Conservation (phyloP, 257 asterid species). For the Nicotiana tabacum region DNA sequence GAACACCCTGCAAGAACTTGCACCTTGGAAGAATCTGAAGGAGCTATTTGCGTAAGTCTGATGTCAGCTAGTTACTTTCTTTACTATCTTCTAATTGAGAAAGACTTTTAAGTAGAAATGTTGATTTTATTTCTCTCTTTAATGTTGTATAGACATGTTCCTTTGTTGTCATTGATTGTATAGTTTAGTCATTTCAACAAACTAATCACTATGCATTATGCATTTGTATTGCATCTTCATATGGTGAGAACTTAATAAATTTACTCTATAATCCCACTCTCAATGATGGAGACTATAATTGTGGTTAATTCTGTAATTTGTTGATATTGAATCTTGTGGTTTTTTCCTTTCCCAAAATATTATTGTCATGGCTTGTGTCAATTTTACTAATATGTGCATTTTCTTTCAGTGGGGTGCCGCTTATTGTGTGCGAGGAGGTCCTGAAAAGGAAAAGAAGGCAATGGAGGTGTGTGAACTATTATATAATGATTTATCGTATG, state of each 20-base stretch:
- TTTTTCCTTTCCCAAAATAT: not conserved
- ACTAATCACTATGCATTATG: not conserved
- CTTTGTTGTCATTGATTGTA: not conserved
- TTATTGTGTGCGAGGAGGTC: conserved; percentile 77
- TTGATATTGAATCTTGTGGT: not conserved
- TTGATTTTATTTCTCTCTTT: not conserved
- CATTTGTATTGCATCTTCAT: not conserved
- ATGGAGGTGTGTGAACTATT: conserved; percentile 52
- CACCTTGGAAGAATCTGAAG: conserved; percentile 71
- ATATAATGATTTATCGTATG: not conserved
- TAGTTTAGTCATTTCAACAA: not conserved
- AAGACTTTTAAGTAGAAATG: not conserved
- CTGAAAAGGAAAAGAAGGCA: conserved; percentile 69
- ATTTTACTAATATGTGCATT: not conserved
- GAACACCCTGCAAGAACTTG: conserved; percentile 97
- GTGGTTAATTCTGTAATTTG: not conserved
- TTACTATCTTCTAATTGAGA: not conserved
- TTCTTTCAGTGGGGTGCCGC: conserved; percentile 90
- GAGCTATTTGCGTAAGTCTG: conserved; percentile 69
- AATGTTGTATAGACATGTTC: not conserved
- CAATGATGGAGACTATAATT: not conserved
- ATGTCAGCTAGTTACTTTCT: not conserved
- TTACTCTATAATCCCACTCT: not conserved
- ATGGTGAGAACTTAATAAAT: not conserved
- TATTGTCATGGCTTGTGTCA: not conserved